Evolutionary conservation across 768 basidiomycete species (phyloP).

Genomic region (Mycena latifolia): DNA sequence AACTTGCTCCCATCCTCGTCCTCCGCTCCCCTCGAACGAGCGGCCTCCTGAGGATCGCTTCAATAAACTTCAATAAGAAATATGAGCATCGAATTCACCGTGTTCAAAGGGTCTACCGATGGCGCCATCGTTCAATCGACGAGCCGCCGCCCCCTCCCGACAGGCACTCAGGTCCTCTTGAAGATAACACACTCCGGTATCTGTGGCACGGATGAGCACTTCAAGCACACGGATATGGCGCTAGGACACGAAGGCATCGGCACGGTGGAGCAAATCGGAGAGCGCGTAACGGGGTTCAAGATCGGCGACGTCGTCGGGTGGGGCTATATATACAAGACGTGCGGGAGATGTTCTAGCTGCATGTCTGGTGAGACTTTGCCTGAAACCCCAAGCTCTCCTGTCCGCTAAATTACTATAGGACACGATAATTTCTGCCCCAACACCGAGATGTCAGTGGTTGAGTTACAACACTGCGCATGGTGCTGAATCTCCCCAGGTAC

Average conservation of each 20-base stretch:
- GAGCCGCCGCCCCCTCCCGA: neutral
- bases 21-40: too few relatives aligned
- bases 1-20: too few relatives aligned
- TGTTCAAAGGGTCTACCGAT: conserved; percentile 17
- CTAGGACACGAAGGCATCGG: conserved; percentile 56
- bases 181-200: conserved; percentile 41
- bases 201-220: conserved; percentile 54
- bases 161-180: conserved; percentile 15
- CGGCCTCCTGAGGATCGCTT: too few relatives aligned
- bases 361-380: conserved; percentile 36
- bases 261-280: conserved; percentile 46
- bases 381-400: neutral
- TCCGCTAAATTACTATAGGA: neutral
- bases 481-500: conserved; percentile 25
- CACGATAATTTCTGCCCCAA: conserved; percentile 19
- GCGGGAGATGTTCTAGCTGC: conserved; percentile 47
- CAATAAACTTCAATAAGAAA: too few relatives aligned
- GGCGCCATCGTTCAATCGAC: conserved; percentile 7
- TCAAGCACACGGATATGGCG: too few relatives aligned
- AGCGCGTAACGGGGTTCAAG: conserved; percentile 4
- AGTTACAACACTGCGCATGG: neutral
- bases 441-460: conserved; percentile 4
- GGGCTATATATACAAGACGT: conserved; percentile 46
- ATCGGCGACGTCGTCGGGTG: too few relatives aligned
- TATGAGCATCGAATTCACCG: too few relatives aligned